phyloP scores from a whole-genome alignment of 2,329 filamentous ascomycete species.

The Trichoderma arundinaceum region DNA sequence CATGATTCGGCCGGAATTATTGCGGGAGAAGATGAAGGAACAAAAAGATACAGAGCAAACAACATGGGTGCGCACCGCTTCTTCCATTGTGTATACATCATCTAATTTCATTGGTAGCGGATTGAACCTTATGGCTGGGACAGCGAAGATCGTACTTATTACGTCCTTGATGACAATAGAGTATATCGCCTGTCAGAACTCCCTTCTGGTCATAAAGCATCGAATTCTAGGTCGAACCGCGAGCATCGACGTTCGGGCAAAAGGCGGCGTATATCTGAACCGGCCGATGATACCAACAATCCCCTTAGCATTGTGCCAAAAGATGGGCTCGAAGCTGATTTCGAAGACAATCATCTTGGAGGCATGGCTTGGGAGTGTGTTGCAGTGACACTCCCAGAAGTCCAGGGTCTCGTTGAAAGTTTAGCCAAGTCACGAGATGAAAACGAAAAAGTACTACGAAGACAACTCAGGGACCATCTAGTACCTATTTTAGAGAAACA shows the following conservation, averaged over 20 bases:
- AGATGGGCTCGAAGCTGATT: constrained; percentile 39
- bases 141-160: constrained; percentile 82
- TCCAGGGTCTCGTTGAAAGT: constrained; percentile 70
- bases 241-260: constrained; percentile 72
- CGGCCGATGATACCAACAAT: constrained; percentile 43
- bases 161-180: constrained; percentile 90
- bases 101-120: constrained; percentile 52
- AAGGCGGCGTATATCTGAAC: constrained; percentile 64
- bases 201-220: constrained; percentile 58
- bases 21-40: constrained; percentile 85
- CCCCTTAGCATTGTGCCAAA: constrained; percentile 45
- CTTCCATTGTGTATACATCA: not conserved
- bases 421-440: constrained; percentile 79
- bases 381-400: constrained; percentile 80
- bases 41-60: constrained; percentile 81
- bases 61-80: constrained; percentile 69
- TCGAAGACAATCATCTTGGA: constrained; percentile 68
- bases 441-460: constrained; percentile 80
- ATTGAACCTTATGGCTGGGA: constrained; percentile 92
- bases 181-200: constrained; percentile 87
- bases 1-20: constrained; percentile 82
- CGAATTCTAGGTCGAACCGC: constrained; percentile 56
- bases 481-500: constrained; percentile 84
- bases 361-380: constrained; percentile 90
- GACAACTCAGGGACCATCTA: constrained; percentile 76